phyloP scores from a whole-genome alignment of 1,284 basidiomycete genomes.

The Salmacisia buchloeana region DNA sequence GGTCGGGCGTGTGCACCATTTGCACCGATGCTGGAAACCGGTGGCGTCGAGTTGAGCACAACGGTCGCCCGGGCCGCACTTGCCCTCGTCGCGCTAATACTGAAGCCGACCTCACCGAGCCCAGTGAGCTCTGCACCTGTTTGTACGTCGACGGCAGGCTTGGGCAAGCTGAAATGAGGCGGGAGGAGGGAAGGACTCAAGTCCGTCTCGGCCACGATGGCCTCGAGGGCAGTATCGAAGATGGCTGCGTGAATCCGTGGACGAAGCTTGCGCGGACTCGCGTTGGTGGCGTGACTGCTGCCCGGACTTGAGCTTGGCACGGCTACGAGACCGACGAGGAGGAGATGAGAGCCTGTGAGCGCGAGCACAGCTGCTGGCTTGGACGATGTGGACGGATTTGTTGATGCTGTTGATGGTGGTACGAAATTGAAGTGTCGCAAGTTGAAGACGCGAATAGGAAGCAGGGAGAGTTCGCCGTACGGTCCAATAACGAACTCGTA shows the following conservation, averaged over 20 bases:
- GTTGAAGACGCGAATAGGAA: too few relatives aligned
- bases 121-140: neutral
- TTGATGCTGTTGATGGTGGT: neutral
- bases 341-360: neutral
- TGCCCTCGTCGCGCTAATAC: neutral
- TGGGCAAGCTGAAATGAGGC: neutral
- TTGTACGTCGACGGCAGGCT: neutral
- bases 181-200: neutral
- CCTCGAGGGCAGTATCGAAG: neutral
- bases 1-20: too few relatives aligned
- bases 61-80: neutral
- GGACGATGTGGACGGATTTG: neutral
- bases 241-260: neutral
- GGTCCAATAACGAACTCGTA: too few relatives aligned
- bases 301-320: neutral
- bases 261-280: neutral
- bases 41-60: neutral
- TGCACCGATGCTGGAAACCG: neutral
- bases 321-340: neutral
- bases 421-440: neutral
- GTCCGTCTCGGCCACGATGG: neutral
- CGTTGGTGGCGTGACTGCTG: neutral
- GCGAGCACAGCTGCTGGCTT: neutral
- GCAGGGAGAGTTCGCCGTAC: too few relatives aligned
- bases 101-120: neutral